Conservation (phyloP, 2,329 filamentous ascomycete species). For the Paecilomyces fulvus region DNA sequence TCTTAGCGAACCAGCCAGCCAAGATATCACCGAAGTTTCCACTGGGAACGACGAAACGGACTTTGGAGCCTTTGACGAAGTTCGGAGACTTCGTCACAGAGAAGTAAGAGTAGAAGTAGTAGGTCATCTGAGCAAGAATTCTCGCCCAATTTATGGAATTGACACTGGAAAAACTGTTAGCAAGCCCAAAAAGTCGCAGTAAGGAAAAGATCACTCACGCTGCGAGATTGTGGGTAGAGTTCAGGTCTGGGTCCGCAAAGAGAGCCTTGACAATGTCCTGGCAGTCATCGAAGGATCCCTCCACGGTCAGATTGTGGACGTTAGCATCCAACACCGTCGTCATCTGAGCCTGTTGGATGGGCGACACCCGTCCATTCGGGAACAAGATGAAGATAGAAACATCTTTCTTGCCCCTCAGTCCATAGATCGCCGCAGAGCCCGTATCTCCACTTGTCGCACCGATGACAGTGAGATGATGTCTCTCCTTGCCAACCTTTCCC, state of each 20-base stretch:
- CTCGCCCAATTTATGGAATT: conserved; percentile 96
- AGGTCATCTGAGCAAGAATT: conserved; percentile 92
- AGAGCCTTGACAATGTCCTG: conserved; percentile 94
- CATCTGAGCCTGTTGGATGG: conserved; percentile 95
- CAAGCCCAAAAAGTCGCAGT: too few species aligned
- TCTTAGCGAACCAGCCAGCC: conserved; percentile 76
- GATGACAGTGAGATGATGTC: conserved; percentile 77
- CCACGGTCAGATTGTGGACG: conserved; percentile 83
- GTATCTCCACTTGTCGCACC: conserved; percentile 82
- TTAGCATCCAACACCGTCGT: conserved; percentile 85
- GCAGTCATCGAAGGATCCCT: conserved; percentile 92
- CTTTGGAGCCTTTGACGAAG: conserved; percentile 49
- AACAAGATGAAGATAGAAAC: conserved; percentile 92
- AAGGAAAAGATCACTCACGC: conserved; percentile 35
- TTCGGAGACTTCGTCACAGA: conserved; percentile 54
- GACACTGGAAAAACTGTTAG: conserved; percentile 39
- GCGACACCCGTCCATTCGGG: conserved; percentile 81
- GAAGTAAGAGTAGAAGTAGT: conserved; percentile 96
- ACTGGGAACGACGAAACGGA: conserved; percentile 84
- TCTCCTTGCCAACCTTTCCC: conserved; percentile 42
- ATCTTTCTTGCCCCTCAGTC: conserved; percentile 90
- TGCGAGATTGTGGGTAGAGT: conserved; percentile 72
- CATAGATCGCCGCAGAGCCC: conserved; percentile 92
- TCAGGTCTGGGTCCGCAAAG: conserved; percentile 78
- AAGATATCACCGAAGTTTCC: conserved; percentile 97